Evolutionary conservation across 139 green algal species (phyloP).

Genomic region (Microglena sp.): DNA sequence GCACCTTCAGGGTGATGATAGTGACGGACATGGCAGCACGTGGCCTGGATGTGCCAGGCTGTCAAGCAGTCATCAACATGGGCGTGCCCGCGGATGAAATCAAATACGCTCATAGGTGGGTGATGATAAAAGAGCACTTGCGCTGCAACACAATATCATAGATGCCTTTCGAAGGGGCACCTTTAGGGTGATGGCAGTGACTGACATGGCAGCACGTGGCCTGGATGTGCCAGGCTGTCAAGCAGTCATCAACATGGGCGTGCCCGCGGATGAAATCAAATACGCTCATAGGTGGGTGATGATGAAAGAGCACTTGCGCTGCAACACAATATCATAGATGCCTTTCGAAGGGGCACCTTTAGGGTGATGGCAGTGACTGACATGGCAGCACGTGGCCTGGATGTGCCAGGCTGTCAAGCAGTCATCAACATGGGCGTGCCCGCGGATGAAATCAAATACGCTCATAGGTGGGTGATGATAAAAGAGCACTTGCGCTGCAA

Average conservation of each 20-base stretch:
- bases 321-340: conserved; percentile 42
- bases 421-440: conserved; percentile 8
- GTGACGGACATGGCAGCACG: conserved; percentile 74
- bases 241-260: conserved; percentile 7
- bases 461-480: conserved; percentile 58
- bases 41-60: conserved; percentile 19
- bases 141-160: too few relatives aligned
- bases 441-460: neutral
- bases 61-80: neutral
- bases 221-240: conserved; percentile 1
- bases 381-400: conserved; percentile 60
- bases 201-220: conserved; percentile 72
- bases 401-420: neutral
- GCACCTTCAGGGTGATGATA: conserved; percentile 56
- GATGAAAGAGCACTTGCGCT: too few relatives aligned
- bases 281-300: conserved; percentile 48
- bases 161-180: conserved; percentile 53
- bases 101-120: neutral
- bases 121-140: too few relatives aligned
- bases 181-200: conserved; percentile 66
- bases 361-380: conserved; percentile 74
- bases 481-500: too few relatives aligned
- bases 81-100: neutral
- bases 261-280: neutral
- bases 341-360: conserved; percentile 57